Evolutionary conservation across 2,329 filamentous ascomycete species (phyloP).

Genomic region (Ascomycota sp.): DNA sequence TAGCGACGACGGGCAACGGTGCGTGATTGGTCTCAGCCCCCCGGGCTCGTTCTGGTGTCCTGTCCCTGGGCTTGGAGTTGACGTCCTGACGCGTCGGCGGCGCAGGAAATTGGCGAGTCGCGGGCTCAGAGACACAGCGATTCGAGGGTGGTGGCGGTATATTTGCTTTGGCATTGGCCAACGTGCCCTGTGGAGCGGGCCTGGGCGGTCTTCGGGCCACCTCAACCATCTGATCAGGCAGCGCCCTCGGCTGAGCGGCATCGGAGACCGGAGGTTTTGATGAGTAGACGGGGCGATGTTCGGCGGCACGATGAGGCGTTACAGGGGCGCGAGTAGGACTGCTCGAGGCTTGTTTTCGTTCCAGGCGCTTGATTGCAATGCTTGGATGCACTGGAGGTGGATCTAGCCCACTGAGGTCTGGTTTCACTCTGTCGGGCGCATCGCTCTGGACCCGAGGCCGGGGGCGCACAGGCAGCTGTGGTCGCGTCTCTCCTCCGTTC

Average conservation of each 20-base stretch:
- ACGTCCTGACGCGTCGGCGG: slow-evolving; percentile 11
- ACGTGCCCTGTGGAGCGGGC: slow-evolving; percentile 10
- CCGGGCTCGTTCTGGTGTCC: slow-evolving; percentile 7
- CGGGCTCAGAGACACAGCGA: slow-evolving; percentile 8
- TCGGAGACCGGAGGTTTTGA: slow-evolving; percentile 19
- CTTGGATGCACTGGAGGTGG: slow-evolving; percentile 30
- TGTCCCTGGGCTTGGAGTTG: slow-evolving; percentile 16
- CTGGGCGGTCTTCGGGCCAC: slow-evolving; percentile 23
- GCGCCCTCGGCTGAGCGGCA: slow-evolving; percentile 3
- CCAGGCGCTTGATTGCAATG: slow-evolving; percentile 19
- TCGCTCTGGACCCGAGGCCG: slow-evolving; percentile 18
- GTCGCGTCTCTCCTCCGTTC: slow-evolving; percentile 23
- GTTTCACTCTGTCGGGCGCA: slow-evolving; percentile 5
- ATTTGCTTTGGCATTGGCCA: slow-evolving; percentile 4
- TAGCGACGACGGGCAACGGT: not conserved
- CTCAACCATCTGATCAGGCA: slow-evolving; percentile 3
- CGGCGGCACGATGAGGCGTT: slow-evolving; percentile 18
- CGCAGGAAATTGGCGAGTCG: slow-evolving; percentile 9
- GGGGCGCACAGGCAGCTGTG: slow-evolving; percentile 25
- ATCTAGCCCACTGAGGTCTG: slow-evolving; percentile 17
- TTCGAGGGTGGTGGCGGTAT: slow-evolving; percentile 7
- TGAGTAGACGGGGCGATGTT: slow-evolving; percentile 25
- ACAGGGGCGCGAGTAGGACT: slow-evolving; percentile 15
- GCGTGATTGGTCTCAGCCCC: slow-evolving; percentile 3
- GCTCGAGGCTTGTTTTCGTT: slow-evolving; percentile 21